Evolutionary conservation across 2,329 filamentous ascomycete species (phyloP).

Genomic region (Beauveria pseudobassiana): DNA sequence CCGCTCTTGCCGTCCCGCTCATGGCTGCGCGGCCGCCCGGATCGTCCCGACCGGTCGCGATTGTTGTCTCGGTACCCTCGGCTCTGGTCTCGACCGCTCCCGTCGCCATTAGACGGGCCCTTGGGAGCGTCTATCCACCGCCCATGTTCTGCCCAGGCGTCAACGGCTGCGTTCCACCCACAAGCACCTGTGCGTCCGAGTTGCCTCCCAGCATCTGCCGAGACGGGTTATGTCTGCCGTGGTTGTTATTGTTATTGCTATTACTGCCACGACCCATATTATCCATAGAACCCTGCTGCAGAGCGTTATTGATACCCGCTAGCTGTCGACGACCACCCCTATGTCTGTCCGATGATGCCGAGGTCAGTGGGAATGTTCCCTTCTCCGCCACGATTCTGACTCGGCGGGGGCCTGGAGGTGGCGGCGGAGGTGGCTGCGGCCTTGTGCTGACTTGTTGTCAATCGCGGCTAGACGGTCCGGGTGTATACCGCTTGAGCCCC

Average conservation of each 20-base stretch:
- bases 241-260: neutral
- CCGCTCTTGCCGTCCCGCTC: constrained; percentile 40
- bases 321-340: constrained; percentile 45
- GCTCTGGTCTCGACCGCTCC: constrained; percentile 30
- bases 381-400: constrained; percentile 20
- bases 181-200: constrained; percentile 50
- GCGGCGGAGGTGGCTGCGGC: constrained; percentile 17
- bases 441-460: constrained; percentile 13
- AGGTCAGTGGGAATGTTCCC: constrained; percentile 27
- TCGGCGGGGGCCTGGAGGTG: constrained; percentile 24
- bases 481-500: constrained; percentile 32
- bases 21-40: constrained; percentile 40
- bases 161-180: constrained; percentile 43
- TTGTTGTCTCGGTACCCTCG: constrained; percentile 36
- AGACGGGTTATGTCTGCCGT: constrained; percentile 25
- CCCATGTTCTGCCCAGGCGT: constrained; percentile 40
- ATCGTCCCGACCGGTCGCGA: constrained; percentile 31
- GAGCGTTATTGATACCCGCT: constrained; percentile 51
- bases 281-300: constrained; percentile 40
- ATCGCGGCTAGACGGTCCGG: constrained; percentile 45
- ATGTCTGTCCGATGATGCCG: constrained; percentile 29
- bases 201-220: constrained; percentile 37
- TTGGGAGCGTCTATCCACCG: constrained; percentile 29
- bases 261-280: constrained; percentile 19
- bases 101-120: constrained; percentile 24